Base-by-base conservation (phyloP, 805 yeast species). In the Nakazawaea ishiwadae region DNA sequence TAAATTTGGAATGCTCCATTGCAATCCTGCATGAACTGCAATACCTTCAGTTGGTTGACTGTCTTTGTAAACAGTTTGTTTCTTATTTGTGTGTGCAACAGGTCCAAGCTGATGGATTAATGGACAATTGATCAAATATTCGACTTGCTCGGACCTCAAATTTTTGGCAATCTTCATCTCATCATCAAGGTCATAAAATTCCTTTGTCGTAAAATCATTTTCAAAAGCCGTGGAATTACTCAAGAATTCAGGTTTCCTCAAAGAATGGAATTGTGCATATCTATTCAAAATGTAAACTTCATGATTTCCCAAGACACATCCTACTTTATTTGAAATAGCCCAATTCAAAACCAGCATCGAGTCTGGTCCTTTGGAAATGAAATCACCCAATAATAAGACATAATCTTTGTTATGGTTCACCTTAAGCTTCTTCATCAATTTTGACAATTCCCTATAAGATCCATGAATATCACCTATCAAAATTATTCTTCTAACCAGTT, bases 401-500 rank as follows among this genome's bases (percentile, higher is more conserved):
- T 68, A 76, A 10, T 69, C 59, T 23, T 37, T 42, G 30, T 37
- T 28, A 18, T 36, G 40, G 15, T 42, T 42, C 5, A 42, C 17
- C 12, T 31, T 28, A 16, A 76, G 51, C 51, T 76, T 71, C 7
- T 66, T 51, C 42, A 90, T 61, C 31, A 91, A 64, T 37, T 67
- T 60, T 43, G 57, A 56, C 42, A 89, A 63, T 51, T 77, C 77
- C 6, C 67, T 61, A 51, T 69, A 77, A 50, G 81, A 79, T 2
- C 96, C 97, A 62, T 90, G 98, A 17, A 90, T 77, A 58, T 90
- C 98, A 4, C 98, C 97, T 19, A 90, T 69, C 35, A 88, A 55
- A 4, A 91, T 68, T 12, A 84, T 54, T 45, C 95, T 66, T 8
- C 54, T 60, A n/a, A 40, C 34, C 11, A 9, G 17, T 16, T 24